Evolutionary conservation across 208 protist species (phyloP), one percentile per base, ranked within the genome.

Genomic region (Strigomonas culicis): DNA sequence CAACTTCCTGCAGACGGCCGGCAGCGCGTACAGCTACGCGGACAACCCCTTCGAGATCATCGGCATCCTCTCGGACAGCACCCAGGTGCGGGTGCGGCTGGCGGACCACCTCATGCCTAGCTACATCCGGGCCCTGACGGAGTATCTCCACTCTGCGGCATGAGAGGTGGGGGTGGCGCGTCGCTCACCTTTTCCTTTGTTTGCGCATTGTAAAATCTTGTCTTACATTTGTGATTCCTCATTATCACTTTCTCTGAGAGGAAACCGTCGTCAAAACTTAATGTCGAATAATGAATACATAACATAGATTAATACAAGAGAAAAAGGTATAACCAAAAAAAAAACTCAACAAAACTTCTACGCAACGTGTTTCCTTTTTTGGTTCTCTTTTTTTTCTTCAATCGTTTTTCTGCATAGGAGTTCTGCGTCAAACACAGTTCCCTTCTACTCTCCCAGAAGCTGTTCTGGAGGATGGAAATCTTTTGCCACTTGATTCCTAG

Each of bases 1-100:
- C 49, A 69, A 80, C 53, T 73, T 84, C 17, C 28, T 80, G 0
- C 77, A 70, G 74, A 67, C 64, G 17, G 63, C 51, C 6, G 52
- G 52, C 7, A 61, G 63, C 17, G 51, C 52, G 52, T 80, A 84
- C 61, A 28, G 49, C 25, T 73, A 28, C 70, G 68, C 65, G 19
- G 70, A 70, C 22, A 56, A 66, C 44, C 63, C 74, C 11, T n/a
- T 50, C 25, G 44, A 50, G 1, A 55, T 57, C 28, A 70, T 84
- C 30, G 74, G 53, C 11, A 10, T 72, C 25, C 65, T 84, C 55
- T 69, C 58, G 2, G 68, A 80, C 47, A 67, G 70, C 32, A 68
- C 52, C 7, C 13, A 53, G 24, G 30, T 84, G 68, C 70, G 74
- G 15, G 32, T 84, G 53, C 17, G 58, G 50, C 66, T 84, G 63